Evolutionary conservation across 2,329 filamentous ascomycete species (phyloP).

Genomic region (Pestalotiopsis fici): DNA sequence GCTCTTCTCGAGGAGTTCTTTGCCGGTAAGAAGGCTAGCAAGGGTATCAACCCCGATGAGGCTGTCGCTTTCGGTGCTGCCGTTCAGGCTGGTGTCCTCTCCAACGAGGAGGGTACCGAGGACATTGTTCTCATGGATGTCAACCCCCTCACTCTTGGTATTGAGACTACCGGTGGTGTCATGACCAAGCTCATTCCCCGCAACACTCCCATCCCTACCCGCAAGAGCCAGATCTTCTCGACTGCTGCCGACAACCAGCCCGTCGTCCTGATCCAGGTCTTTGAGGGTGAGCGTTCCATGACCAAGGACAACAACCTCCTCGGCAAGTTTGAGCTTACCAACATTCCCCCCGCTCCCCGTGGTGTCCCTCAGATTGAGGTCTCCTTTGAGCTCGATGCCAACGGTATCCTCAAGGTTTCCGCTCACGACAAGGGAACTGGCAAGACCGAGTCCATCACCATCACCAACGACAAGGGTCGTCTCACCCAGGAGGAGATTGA

Average conservation of each 20-base stretch:
- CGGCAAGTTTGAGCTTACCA: constrained; percentile 97
- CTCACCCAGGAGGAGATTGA: constrained; percentile 96
- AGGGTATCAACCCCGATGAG: constrained; percentile 99
- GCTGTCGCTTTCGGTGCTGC: constrained; percentile 97
- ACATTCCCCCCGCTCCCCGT: constrained; percentile 91
- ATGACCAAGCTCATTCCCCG: constrained; percentile 97
- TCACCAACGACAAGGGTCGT: constrained; percentile 99
- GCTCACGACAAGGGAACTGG: constrained; percentile 98
- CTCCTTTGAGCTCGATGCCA: constrained; percentile 95
- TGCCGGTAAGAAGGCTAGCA: constrained; percentile 92
- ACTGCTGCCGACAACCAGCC: constrained; percentile 97
- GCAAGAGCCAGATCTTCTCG: constrained; percentile 98
- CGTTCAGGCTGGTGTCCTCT: constrained; percentile 93
- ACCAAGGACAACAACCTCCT: constrained; percentile 97
- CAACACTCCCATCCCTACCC: constrained; percentile 92
- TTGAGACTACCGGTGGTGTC: constrained; percentile 95
- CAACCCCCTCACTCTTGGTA: constrained; percentile 94
- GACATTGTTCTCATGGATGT: constrained; percentile 93
- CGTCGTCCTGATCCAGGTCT: constrained; percentile 93
- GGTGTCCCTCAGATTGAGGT: constrained; percentile 99
- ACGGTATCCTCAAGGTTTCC: constrained; percentile 96
- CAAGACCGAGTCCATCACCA: constrained; percentile 96
- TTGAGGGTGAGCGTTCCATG: constrained; percentile 88
- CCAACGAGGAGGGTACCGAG: constrained; percentile 80
- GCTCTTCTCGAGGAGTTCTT: constrained; percentile 95